Base-by-base conservation (phyloP, 306 rosid species). In the Cicer yamashitae region DNA sequence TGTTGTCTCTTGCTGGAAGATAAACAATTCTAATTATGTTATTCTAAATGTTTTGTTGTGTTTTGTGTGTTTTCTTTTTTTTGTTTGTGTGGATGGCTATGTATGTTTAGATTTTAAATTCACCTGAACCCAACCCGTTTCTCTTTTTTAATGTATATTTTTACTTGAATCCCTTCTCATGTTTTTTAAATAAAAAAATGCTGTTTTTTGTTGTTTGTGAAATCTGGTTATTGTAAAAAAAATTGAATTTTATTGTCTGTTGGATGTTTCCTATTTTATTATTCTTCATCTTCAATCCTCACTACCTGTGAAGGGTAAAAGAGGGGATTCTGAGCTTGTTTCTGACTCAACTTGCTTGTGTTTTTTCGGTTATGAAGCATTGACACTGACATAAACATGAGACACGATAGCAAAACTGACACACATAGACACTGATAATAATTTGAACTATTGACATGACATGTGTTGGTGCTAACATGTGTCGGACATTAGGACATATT, bases 141-240 rank as follows among this genome's bases (percentile, higher is more conserved):
- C 54, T 39, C 59, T 67, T 8, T 73, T 30, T 30, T 30, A 30
- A 30, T 30, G 34, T 30, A 30, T 30, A 30, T 30, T 30, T 30
- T 7, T 73, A 13, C 37, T 34, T 15, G 50, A 10, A 50, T 9
- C 18, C 39, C 30, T 46, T 43, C 48, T 67, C 18, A 10, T 8
- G 15, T 44, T 34, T 8, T 34, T 38, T 61, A 63, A 54, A 25
- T 7, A 22, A 30, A 18, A 2, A 14, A 0, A 18, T 30, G 34
- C 34, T 30, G 34, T 30, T 46, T 61, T 57, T 74, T 76, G 14
- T 45, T 60, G 52, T 51, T 76, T 67, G 52, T 71, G 58, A 60
- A 65, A 18, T 71, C 39, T 71, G 62, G 68, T 30, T 12, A 34
- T 17, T 13, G 34, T 46, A 51, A 17, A 59, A 10, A 59, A 17